These are phyloP conservation scores for Mucor saturninus DNA, from an alignment of 371 early-diverging fungal species.

Conservation along the genomic window DNA sequence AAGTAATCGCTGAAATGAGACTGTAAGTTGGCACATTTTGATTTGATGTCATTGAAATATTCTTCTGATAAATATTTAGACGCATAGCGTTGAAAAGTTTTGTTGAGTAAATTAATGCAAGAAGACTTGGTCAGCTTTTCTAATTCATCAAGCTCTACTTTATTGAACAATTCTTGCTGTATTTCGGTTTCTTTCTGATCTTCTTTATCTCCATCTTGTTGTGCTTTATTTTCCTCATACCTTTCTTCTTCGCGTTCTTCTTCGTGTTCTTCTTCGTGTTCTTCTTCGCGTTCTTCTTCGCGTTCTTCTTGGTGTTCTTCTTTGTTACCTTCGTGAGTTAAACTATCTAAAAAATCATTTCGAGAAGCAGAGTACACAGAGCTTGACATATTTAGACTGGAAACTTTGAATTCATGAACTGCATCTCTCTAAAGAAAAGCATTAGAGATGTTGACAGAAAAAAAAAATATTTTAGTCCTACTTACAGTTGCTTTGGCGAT, in stretches of 20 bases:
- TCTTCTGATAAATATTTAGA: conserved; percentile 14
- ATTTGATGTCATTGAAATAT: conserved; percentile 11
- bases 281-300: conserved; percentile 1
- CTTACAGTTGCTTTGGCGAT: conserved; percentile 20
- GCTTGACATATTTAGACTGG: conserved; percentile 19
- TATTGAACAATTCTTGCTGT: conserved; percentile 9
- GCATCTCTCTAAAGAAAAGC: conserved; percentile 13
- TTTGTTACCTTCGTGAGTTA: conserved; percentile 10
- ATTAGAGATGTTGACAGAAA: conserved; percentile 13
- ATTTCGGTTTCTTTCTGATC: too few relatives aligned
- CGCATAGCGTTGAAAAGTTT: conserved; percentile 7
- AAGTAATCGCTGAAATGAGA: conserved; percentile 14
- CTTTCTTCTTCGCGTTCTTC: not conserved
- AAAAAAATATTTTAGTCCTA: conserved; percentile 17
- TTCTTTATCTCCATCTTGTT: too few relatives aligned
- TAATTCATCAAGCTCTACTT: conserved; percentile 13
- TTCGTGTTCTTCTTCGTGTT: not conserved
- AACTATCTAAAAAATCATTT: conserved; percentile 22
- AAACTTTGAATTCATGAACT: conserved; percentile 17
- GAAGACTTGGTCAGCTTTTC: conserved; percentile 17
- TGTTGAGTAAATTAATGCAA: conserved; percentile 20
- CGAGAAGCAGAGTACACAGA: conserved; percentile 21
- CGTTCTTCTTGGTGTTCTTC: conserved; percentile 17
- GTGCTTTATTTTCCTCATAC: not conserved
- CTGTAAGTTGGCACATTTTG: conserved; percentile 8